phyloP scores from a whole-genome alignment of 1,139 yeast species.

The Geotrichum candidum region DNA sequence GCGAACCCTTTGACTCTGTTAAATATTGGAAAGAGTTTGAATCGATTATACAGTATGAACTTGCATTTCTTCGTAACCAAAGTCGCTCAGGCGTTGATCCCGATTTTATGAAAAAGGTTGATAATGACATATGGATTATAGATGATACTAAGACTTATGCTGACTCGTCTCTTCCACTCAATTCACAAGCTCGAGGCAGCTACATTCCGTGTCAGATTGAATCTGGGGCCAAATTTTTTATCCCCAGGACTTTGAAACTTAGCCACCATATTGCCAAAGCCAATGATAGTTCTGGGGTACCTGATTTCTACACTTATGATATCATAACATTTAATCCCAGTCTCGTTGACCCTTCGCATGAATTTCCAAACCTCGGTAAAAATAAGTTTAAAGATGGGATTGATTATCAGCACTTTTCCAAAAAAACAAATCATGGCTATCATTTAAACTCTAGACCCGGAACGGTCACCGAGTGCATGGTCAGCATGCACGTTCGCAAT shows the following conservation, averaged over 20 bases:
- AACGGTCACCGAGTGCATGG: slow-evolving; percentile 11
- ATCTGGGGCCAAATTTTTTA: background rate
- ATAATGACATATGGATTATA: background rate
- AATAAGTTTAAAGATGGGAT: background rate
- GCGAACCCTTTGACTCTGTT: slow-evolving; percentile 3
- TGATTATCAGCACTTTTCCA: background rate
- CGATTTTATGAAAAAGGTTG: slow-evolving; percentile 1
- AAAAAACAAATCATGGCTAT: background rate
- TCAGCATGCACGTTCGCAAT: slow-evolving; percentile 9
- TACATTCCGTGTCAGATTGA: slow-evolving; percentile 9
- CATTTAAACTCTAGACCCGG: background rate
- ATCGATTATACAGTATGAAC: slow-evolving; percentile 1
- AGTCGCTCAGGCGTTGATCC: background rate
- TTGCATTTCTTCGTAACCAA: slow-evolving; percentile 6
- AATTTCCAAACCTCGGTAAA: background rate
- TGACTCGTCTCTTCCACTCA: background rate
- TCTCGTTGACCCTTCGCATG: background rate
- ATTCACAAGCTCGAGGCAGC: slow-evolving; percentile 6
- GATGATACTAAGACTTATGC: slow-evolving; percentile 3
- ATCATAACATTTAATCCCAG: background rate
- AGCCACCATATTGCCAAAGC: slow-evolving; percentile 2
- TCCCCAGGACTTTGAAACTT: slow-evolving; percentile 2
- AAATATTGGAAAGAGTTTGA: slow-evolving; percentile 7
- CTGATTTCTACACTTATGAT: slow-evolving; percentile 12
- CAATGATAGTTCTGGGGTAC: slow-evolving; percentile 7